phyloP scores from a whole-genome alignment of 2,329 filamentous ascomycete species.

The Clonostachys chloroleuca region DNA sequence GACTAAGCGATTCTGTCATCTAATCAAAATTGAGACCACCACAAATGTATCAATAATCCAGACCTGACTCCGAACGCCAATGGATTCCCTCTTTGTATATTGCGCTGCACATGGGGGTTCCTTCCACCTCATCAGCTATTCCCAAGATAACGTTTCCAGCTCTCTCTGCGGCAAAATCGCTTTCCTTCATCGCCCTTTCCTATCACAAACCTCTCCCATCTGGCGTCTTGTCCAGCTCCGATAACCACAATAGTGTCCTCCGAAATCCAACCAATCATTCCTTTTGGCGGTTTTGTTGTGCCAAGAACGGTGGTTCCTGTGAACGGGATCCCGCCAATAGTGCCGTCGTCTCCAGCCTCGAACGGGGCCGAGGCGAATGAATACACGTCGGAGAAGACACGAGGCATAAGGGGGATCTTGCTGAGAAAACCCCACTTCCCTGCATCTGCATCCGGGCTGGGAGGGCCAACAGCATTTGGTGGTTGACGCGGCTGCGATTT shows the following conservation, averaged over 20 bases:
- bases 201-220: constrained; percentile 84
- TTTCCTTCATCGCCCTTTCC: constrained; percentile 65
- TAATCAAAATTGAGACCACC: no score
- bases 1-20: constrained; percentile 8
- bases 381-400: constrained; percentile 85
- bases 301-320: constrained; percentile 41
- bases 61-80: no score
- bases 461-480: constrained; percentile 19
- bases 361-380: constrained; percentile 80
- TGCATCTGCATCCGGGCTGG: constrained; percentile 36
- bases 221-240: constrained; percentile 72
- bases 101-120: no score
- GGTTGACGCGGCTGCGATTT: constrained; percentile 10
- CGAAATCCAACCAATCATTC: constrained; percentile 78
- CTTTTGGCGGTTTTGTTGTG: constrained; percentile 65
- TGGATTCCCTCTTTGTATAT: no score
- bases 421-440: constrained; percentile 85
- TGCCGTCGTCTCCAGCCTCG: constrained; percentile 72
- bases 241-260: constrained; percentile 72
- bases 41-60: no score
- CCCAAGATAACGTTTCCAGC: constrained; percentile 75
- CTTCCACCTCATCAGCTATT: constrained; percentile 8
- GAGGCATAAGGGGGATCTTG: constrained; percentile 78
- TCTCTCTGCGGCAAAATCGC: constrained; percentile 63
- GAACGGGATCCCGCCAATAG: constrained; percentile 35